Evolutionary conservation across 306 rosid genomes (phyloP).

Genomic region (Malus sylvestris): DNA sequence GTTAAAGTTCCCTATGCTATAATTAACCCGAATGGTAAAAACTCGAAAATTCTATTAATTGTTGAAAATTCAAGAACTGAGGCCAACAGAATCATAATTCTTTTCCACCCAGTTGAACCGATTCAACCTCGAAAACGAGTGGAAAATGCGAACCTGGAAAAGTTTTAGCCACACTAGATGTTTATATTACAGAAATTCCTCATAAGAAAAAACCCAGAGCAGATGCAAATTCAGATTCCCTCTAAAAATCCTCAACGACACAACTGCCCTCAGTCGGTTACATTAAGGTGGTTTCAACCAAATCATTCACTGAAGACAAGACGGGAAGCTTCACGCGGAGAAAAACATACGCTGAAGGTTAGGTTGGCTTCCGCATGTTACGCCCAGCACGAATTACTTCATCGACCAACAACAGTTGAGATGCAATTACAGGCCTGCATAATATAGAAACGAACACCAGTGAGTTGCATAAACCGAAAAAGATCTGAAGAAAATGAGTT

Average conservation of each 20-base stretch:
- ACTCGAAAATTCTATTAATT: background rate
- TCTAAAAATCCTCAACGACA: background rate
- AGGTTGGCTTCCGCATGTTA: constrained; percentile 84
- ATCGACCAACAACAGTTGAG: constrained; percentile 88
- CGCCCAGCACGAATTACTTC: constrained; percentile 99
- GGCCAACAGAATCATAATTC: background rate
- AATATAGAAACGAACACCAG: background rate
- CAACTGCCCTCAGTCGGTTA: background rate
- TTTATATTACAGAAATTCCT: background rate
- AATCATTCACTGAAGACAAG: constrained; percentile 12
- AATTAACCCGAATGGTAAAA: background rate
- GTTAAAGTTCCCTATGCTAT: too few species aligned
- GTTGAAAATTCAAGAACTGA: background rate
- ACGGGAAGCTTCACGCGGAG: background rate
- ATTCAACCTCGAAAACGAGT: background rate
- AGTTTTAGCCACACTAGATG: background rate
- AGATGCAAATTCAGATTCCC: constrained; percentile 2
- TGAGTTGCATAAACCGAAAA: background rate
- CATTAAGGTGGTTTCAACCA: background rate
- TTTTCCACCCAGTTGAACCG: background rate
- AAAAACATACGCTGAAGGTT: constrained; percentile 1
- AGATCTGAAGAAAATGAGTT: background rate
- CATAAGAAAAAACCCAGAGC: background rate
- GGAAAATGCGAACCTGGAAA: background rate
- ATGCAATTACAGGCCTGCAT: constrained; percentile 88